Evolutionary conservation across 345 rosid species (phyloP), one percentile per base, ranked within the genome.

Genomic region (Microcos paniculata): DNA sequence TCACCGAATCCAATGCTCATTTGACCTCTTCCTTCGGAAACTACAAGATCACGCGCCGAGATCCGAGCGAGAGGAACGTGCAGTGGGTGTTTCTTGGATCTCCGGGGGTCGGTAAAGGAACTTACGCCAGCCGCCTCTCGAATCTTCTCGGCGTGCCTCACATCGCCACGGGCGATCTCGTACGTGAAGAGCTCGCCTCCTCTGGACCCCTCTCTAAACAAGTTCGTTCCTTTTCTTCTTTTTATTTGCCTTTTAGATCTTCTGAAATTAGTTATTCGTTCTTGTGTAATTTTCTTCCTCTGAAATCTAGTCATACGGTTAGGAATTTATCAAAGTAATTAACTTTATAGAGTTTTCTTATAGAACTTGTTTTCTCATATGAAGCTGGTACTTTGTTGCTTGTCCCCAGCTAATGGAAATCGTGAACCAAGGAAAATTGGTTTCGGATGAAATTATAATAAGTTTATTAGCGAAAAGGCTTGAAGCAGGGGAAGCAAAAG

Each of bases 41-140:
- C 72, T 77, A 71, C 31, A 75, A 73, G 40, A 66, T 82, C 45
- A 19, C 75, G 24, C 87, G 84, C 56, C 76, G 48, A 43, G 88
- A 78, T 75, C 83, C 91, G 3, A 82, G 81, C 65, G 87, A 89
- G 46, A 77, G 95, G 67, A 90, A 88, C 64, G 89, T 96, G 9
- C 98, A 96, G 78, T 96, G 98, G 99, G 91, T 93, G 75, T 96
- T 96, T 66, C 88, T 96, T 2, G 99, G 99, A 6, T 90, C 90
- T 65, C 98, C 99, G 0, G 97, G 97, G 53, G 99, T 96, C 6
- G 99, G 99, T 6, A 93, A 93, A 79, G 99, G 99, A n/a, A 93
- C 97, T 1, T 93, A 96, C 75, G 98, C 98, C n/a, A 88, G 97
- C 66, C 92, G 95, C 51, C 86, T 96, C n/a, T 92, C 94, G 24